Base-by-base conservation (phyloP, 148 eudicot genomes). In the Camellia granthamiana region DNA sequence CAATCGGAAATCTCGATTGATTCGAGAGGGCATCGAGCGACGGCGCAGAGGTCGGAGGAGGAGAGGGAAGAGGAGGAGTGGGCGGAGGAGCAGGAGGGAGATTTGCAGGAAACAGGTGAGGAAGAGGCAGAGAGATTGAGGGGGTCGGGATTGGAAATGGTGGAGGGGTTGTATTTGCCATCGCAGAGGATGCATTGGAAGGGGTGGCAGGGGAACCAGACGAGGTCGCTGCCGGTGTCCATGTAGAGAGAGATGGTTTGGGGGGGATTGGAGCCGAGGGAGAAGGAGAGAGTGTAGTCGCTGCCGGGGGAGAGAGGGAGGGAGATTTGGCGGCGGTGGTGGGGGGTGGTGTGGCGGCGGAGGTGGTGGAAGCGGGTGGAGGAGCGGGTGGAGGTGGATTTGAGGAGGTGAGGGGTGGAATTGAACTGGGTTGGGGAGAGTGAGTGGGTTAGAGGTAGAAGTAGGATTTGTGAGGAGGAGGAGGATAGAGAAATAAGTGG, bases 141-240 rank as follows among this genome's bases (percentile, higher is more conserved):
- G 12, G 92, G 88, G 1, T 68, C 12, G 0, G 83, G 78, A 46
- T 73, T 68, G 14, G 89, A 74, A 61, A 88, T 84, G 16, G 89
- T 23, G 44, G 83, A 47, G 8, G 92, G 92, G 10, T 83, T 47
- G 83, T 71, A 86, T 60, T 94, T 88, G 5, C 89, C 97, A 7
- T 94, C 98, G 63, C 98, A 94, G 79, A 94, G 88, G 60, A 94
- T 92, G 81, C 98, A 94, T 0, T 87, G 83, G 68, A 94, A 94
- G 1, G 98, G 95, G 7, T 86, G 78, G 72, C 95, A 94, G 52
- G 98, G 98, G 85, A 92, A 85, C 98, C 98, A 94, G 19, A 94
- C 98, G 62, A 91, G 75, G 88, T 94, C 95, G 83, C 94, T 90
- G 52, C 98, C 98, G 0, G 98, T 94, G 89, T 94, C 98, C 98